Evolutionary conservation across 352 stramenopile genomes (phyloP).

Genomic region (Globisporangium paroecandrum): DNA sequence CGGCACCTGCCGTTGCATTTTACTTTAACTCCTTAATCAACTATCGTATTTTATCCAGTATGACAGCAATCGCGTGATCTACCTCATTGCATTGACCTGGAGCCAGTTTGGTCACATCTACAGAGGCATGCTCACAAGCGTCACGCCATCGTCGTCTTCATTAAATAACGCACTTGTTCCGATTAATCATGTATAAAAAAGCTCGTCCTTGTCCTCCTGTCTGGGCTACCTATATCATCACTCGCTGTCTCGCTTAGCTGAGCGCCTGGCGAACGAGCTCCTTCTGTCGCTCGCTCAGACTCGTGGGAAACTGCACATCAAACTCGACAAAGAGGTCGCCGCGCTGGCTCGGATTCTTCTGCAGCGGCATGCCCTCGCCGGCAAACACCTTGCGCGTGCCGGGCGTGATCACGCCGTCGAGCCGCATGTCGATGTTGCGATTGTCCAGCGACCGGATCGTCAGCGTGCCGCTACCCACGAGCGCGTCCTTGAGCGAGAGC

Average conservation of each 20-base stretch:
- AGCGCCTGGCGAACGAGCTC: constrained; percentile 66
- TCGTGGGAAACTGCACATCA: constrained; percentile 95
- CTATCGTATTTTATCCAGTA: constrained; percentile 8
- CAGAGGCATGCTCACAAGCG: not conserved
- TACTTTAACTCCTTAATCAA: constrained; percentile 3
- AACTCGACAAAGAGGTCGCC: constrained; percentile 96
- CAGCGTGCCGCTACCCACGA: constrained; percentile 90
- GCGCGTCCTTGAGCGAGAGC: constrained; percentile 93
- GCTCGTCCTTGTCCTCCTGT: constrained; percentile 6
- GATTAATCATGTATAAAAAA: constrained; percentile 8
- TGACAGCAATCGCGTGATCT: no score
- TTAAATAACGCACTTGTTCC: not conserved
- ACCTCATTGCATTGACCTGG: no score
- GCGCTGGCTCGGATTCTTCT: constrained; percentile 71
- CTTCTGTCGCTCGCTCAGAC: constrained; percentile 79
- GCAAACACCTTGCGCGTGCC: constrained; percentile 90
- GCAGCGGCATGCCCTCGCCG: constrained; percentile 95
- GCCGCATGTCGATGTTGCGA: constrained; percentile 84
- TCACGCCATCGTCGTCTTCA: not conserved
- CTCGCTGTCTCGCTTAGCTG: constrained; percentile 27
- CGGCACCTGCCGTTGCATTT: not conserved
- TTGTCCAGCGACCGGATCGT: constrained; percentile 94
- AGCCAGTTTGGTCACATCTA: no score
- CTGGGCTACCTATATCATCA: not conserved
- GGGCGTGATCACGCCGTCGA: constrained; percentile 90